Conservation (phyloP, 495 filamentous ascomycete species). For the Podospora conica region DNA sequence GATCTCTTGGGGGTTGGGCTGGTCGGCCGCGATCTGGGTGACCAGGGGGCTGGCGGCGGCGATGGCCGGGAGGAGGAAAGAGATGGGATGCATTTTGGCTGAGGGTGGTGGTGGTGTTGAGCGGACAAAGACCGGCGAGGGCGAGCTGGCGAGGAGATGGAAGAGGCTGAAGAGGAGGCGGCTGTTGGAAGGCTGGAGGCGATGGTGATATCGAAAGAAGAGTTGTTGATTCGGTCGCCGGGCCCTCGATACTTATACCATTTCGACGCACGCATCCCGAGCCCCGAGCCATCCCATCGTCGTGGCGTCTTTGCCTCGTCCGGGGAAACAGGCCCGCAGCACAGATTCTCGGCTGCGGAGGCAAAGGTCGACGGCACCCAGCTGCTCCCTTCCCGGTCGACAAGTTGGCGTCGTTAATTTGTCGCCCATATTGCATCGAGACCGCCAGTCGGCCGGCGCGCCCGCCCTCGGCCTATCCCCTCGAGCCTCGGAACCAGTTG, state of each 20-base stretch:
- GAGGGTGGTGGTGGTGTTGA: background rate
- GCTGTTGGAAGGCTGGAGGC: slow-evolving; percentile 20
- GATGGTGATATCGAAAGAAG: slow-evolving; percentile 21
- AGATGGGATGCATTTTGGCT: slow-evolving; percentile 38
- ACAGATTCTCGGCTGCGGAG: slow-evolving; percentile 21
- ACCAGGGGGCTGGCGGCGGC: slow-evolving; percentile 39
- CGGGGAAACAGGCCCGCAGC: slow-evolving; percentile 7
- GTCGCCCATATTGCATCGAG: slow-evolving; percentile 19
- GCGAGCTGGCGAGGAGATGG: slow-evolving; percentile 1
- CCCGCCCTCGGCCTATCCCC: slow-evolving; percentile 7
- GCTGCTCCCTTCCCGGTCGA: slow-evolving; percentile 17
- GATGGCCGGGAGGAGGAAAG: slow-evolving; percentile 43
- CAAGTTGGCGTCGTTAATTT: slow-evolving; percentile 28
- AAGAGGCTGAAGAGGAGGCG: slow-evolving; percentile 7
- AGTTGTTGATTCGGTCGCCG: slow-evolving; percentile 25
- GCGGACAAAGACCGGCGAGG: slow-evolving; percentile 3
- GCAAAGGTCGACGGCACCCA: slow-evolving; percentile 17
- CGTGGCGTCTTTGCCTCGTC: slow-evolving; percentile 1
- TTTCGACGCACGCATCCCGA: background rate
- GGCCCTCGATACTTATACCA: slow-evolving; percentile 31
- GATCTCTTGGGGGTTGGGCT: slow-evolving; percentile 38
- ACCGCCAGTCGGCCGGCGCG: slow-evolving; percentile 1
- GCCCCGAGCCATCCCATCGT: too few relatives aligned
- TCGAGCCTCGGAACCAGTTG: slow-evolving; percentile 9
- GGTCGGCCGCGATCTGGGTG: slow-evolving; percentile 29